A percentile compares a stretch with the other conserved stretches of the same genome.
Conservation (phyloP, 2,329 filamentous ascomycete genomes). For the Microcera coccophila region DNA sequence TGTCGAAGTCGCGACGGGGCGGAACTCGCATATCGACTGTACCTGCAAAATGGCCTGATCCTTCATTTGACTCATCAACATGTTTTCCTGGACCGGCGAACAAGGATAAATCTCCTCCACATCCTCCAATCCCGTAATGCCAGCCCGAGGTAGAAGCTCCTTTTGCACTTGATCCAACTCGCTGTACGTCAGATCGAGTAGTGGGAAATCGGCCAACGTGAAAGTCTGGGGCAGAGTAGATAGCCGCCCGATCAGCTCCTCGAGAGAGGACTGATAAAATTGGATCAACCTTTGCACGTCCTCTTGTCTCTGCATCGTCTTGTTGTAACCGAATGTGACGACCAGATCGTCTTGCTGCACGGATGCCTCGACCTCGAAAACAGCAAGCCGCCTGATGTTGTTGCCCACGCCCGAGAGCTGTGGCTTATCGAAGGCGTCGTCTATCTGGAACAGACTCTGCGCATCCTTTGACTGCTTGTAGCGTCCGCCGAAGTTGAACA, state of each 20-base stretch:
- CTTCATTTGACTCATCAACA: slow-evolving; percentile 26
- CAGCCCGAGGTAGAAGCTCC: slow-evolving; percentile 5
- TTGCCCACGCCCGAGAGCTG: slow-evolving; percentile 12
- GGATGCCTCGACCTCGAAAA: slow-evolving; percentile 3
- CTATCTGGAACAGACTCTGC: slow-evolving; percentile 17
- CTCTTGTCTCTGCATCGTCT: background rate
- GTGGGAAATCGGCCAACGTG: background rate
- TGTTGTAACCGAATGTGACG: background rate
- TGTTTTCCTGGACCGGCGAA: slow-evolving; percentile 31
- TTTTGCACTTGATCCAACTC: slow-evolving; percentile 10
- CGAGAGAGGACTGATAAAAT: background rate
- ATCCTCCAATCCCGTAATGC: background rate
- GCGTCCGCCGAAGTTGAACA: slow-evolving; percentile 13
- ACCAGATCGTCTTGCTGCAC: slow-evolving; percentile 5
- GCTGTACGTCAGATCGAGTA: background rate
- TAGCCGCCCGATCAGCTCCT: background rate
- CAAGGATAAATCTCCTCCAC: slow-evolving; percentile 33
- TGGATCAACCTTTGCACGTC: background rate
- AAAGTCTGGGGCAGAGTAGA: background rate
- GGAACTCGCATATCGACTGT: no score
- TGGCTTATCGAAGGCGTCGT: slow-evolving; percentile 9
- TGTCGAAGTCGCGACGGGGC: accelerated
- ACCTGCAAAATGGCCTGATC: no score
- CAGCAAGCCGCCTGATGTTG: background rate
- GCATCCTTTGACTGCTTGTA: slow-evolving; percentile 33